Evolutionary conservation across 2,329 filamentous ascomycete species (phyloP).

Genomic region (Ascochyta rabiei): DNA sequence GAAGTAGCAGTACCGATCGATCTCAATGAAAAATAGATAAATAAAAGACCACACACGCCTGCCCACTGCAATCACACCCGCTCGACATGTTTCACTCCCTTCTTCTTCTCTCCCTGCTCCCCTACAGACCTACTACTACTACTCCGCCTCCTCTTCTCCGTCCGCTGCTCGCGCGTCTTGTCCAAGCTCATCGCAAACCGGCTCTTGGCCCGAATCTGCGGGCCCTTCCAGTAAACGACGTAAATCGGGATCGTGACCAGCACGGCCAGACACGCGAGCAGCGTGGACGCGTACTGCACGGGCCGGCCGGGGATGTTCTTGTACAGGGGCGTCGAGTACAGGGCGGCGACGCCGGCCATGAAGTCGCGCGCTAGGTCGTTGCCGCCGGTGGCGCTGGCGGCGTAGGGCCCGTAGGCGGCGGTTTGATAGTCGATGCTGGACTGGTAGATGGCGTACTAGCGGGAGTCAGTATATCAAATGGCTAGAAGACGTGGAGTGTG

Average conservation of each 20-base stretch:
- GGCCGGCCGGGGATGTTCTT: slow-evolving; percentile 46
- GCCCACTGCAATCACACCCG: slow-evolving; percentile 1
- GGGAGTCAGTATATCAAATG: background rate
- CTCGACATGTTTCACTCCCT: slow-evolving; percentile 12
- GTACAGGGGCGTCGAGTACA: slow-evolving; percentile 65
- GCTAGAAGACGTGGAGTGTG: slow-evolving; percentile 31
- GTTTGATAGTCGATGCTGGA: slow-evolving; percentile 80
- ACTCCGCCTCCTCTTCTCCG: slow-evolving; percentile 36
- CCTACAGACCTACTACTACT: slow-evolving; percentile 22
- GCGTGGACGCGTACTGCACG: slow-evolving; percentile 60
- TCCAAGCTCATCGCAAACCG: slow-evolving; percentile 58
- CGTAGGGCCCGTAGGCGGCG: slow-evolving; percentile 73
- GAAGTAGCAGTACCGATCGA: too few relatives aligned
- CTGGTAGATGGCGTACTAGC: slow-evolving; percentile 72
- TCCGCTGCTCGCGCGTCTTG: slow-evolving; percentile 35
- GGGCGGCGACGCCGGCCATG: slow-evolving; percentile 72
- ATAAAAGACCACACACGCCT: too few relatives aligned
- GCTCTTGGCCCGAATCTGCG: slow-evolving; percentile 57
- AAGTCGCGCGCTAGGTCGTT: slow-evolving; percentile 78
- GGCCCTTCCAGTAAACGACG: slow-evolving; percentile 63
- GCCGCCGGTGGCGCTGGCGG: slow-evolving; percentile 75
- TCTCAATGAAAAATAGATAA: too few relatives aligned
- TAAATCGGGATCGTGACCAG: slow-evolving; percentile 61
- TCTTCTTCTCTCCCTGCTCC: too few relatives aligned
- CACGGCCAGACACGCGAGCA: slow-evolving; percentile 58